phyloP scores from a whole-genome alignment of 257 asterid species.

The Leptodermis oblonga region DNA sequence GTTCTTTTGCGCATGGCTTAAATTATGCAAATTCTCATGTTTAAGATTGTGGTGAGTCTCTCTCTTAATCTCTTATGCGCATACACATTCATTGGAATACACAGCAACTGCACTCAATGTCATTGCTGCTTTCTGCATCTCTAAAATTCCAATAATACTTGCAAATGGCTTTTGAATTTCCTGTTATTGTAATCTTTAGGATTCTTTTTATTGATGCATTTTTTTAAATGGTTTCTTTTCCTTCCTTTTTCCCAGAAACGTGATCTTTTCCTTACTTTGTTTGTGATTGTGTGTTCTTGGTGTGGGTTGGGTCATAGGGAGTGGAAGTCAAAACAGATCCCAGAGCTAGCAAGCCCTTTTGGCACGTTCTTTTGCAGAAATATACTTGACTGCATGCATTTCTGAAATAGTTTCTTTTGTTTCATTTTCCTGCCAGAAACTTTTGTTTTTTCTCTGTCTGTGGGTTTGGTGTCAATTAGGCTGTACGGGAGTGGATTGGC shows the following conservation, averaged over 20 bases:
- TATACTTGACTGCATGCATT: background rate
- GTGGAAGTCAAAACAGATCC: background rate
- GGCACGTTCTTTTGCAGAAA: background rate
- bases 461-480: background rate
- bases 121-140: background rate
- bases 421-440: background rate
- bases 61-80: background rate
- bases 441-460: background rate
- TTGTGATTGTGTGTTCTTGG: background rate
- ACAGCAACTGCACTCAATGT: background rate
- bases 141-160: background rate
- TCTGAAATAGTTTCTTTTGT: background rate
- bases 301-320: too few relatives aligned
- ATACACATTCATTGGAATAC: background rate
- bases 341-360: background rate
- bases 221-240: background rate
- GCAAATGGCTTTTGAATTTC: background rate
- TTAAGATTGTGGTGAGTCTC: constrained; percentile 42
- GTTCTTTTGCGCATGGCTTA: constrained; percentile 45
- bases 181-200: background rate
- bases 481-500: background rate
- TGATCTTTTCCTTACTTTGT: background rate
- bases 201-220: background rate
- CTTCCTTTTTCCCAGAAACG: background rate
- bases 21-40: constrained; percentile 50